Evolutionary conservation across 495 filamentous ascomycete genomes (phyloP).

Genomic region (Wilcoxina mikolae): DNA sequence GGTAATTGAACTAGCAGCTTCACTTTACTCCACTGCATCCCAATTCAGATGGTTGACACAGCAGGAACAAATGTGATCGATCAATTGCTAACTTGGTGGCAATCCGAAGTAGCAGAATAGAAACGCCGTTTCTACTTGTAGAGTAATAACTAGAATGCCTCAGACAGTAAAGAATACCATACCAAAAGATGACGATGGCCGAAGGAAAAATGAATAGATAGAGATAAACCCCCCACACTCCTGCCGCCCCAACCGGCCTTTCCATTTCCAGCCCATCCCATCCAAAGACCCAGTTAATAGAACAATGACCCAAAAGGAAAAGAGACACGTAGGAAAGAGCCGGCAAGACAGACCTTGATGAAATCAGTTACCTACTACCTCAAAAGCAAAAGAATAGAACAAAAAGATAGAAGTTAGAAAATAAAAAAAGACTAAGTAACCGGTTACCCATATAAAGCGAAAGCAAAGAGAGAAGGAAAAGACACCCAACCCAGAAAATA

Average conservation of each 20-base stretch:
- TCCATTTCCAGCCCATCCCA: background rate
- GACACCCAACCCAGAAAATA: constrained; percentile 4
- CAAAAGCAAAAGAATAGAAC: constrained; percentile 9
- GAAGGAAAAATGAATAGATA: background rate
- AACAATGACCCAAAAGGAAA: constrained; percentile 4
- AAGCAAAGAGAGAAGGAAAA: constrained; percentile 17
- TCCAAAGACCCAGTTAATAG: background rate
- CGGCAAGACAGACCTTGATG: background rate
- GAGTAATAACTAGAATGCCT: background rate
- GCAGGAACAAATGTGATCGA: background rate
- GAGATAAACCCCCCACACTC: background rate
- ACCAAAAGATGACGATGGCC: background rate
- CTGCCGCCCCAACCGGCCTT: background rate
- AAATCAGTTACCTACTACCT: constrained; percentile 5
- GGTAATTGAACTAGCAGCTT: background rate
- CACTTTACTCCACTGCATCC: background rate
- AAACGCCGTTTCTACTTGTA: constrained; percentile 8
- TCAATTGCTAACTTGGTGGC: background rate
- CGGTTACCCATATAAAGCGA: constrained; percentile 10
- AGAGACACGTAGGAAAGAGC: background rate
- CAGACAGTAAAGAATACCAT: background rate
- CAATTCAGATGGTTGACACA: background rate
- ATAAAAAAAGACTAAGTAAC: constrained; percentile 14
- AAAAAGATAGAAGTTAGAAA: constrained; percentile 11
- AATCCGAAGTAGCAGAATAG: no score